Evolutionary conservation across 2,329 filamentous ascomycete species (phyloP), one percentile per base, ranked within the genome.

Genomic region (Hirsutella minnesotensis): DNA sequence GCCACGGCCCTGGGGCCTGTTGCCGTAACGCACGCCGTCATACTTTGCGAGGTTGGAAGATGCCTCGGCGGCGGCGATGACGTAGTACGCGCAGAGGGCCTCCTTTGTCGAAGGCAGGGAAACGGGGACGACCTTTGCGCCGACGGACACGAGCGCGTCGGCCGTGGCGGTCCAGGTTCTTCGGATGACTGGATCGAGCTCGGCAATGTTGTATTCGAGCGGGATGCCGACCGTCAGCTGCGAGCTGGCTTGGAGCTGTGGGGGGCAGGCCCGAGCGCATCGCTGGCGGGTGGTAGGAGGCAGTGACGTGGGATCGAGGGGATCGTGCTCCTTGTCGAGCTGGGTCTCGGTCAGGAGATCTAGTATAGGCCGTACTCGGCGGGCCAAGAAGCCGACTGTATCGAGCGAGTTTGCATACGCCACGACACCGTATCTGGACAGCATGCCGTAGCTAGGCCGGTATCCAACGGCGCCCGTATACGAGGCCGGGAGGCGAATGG

Each of bases 11-110:
- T 13, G 2, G 5, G 65, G 65, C 24, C 79, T 73, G 18, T 69
- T 70, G 1, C 92, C 92, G 62, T 94, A 98, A 10, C 92, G 83
- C n/a, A 96, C 79, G 18, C 92, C 92, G 54, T 98, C 94, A 60
- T 95, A 98, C 60, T 94, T 95, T 44, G 92, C 86, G 2, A 98
- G 76, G 55, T 98, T 98, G 15, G 90, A 96, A 1, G 87, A 87
- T 3, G 92, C 92, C 64, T 98, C 92, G 15, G 92, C 90, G 0
- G 92, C 87, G 1, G 92, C 94, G 44, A 98, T 79, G 44, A 98
- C 77, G 61, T 98, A 98, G 67, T 98, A 98, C 29, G 92, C 85
- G 18, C 88, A 86, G 1, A 98, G 75, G 0, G 92, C 90, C 51
- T 86, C 81, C 48, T 79, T 82, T 1, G 90, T 98, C 1, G 81